Conservation (phyloP, 2,329 filamentous ascomycete genomes). For the Fusarium lateritium region DNA sequence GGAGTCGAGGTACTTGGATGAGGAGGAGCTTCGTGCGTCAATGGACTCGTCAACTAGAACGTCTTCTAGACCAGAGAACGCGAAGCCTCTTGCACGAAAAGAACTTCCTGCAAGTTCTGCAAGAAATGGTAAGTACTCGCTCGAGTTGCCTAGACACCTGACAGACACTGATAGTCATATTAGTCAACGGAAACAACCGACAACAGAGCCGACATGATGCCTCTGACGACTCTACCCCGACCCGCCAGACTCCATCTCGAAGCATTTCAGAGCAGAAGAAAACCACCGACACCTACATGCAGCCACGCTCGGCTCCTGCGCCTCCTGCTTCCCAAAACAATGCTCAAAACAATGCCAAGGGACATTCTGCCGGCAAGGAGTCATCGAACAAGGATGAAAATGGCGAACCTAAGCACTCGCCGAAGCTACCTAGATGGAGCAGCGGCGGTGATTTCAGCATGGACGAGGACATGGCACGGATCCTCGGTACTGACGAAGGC, state of each 20-base stretch:
- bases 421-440: slow-evolving; percentile 81
- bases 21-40: slow-evolving; percentile 63
- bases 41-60: slow-evolving; percentile 59
- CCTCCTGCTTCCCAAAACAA: slow-evolving; percentile 57
- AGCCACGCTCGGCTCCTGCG: slow-evolving; percentile 69
- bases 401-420: slow-evolving; percentile 68
- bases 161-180: slow-evolving; percentile 24
- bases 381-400: slow-evolving; percentile 59
- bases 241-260: slow-evolving; percentile 45
- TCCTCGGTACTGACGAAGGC: slow-evolving; percentile 82
- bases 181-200: slow-evolving; percentile 50
- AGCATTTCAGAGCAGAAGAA: slow-evolving; percentile 43
- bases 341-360: slow-evolving; percentile 31
- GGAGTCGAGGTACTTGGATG: slow-evolving; percentile 71
- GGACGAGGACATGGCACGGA: slow-evolving; percentile 95
- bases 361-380: slow-evolving; percentile 62
- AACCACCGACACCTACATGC: slow-evolving; percentile 68
- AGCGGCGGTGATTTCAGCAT: slow-evolving; percentile 89
- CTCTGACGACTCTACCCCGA: slow-evolving; percentile 42
- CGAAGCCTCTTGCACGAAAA: slow-evolving; percentile 74
- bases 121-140: slow-evolving; percentile 60
- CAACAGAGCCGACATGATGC: slow-evolving; percentile 42
- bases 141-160: background rate
- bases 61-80: slow-evolving; percentile 57
- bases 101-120: slow-evolving; percentile 66